Percentiles rank a stretch among this genome's conserved stretches.
Conservation (phyloP, 2,329 filamentous ascomycete genomes). For the Herpotrichia juniperi region DNA sequence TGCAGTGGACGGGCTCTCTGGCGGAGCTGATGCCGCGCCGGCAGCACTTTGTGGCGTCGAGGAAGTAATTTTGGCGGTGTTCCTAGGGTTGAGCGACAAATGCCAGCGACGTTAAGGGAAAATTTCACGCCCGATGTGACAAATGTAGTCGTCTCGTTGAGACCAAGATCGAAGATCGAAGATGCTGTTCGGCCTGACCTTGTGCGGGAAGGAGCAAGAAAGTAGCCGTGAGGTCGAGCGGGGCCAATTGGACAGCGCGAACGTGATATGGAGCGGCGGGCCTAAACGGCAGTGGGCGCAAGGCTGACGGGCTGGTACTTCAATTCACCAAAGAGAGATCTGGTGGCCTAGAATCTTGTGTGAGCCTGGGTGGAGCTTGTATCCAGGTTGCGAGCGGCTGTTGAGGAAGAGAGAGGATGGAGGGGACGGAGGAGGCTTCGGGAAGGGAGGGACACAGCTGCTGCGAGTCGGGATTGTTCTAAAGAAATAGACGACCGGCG, state of each 20-base stretch:
- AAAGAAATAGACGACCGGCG: constrained; percentile 5
- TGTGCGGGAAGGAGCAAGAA: background rate
- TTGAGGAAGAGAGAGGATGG: background rate
- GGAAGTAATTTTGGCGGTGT: constrained; percentile 38
- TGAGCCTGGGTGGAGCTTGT: background rate
- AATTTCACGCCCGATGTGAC: background rate
- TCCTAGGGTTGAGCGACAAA: background rate
- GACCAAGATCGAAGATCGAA: background rate
- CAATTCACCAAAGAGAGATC: background rate
- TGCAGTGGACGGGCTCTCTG: constrained; percentile 25
- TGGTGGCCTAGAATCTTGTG: background rate
- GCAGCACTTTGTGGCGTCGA: constrained; percentile 27
- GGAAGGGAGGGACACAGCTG: background rate
- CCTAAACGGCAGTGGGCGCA: background rate
- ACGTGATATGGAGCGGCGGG: background rate
- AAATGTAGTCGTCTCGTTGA: background rate
- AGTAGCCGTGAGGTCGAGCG: background rate
- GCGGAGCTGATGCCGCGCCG: constrained; percentile 28
- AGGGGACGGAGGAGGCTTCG: constrained; percentile 1
- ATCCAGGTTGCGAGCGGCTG: background rate
- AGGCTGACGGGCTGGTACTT: background rate
- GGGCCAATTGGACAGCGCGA: constrained; percentile 5
- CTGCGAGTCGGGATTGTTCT: constrained; percentile 1
- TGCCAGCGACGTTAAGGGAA: background rate
- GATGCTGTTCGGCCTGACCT: background rate